Conservation (phyloP, 1,139 yeast genomes). For the Suhomyces taliae region DNA sequence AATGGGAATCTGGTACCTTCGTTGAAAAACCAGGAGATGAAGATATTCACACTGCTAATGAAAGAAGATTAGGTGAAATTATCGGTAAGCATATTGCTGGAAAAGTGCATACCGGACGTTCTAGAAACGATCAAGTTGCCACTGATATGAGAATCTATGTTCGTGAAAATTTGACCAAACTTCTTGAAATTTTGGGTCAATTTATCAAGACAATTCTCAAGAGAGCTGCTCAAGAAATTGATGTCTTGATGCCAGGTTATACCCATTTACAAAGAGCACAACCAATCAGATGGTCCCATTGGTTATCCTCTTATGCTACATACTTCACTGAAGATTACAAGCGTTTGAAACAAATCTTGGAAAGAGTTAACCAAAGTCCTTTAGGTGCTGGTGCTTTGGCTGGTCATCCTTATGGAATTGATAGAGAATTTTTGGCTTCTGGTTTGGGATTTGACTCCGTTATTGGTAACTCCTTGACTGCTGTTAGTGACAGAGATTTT, state of each 20-base stretch:
- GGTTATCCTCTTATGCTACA: slow-evolving; percentile 93
- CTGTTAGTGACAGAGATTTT: slow-evolving; percentile 96
- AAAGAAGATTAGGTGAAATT: slow-evolving; percentile 93
- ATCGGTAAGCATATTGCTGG: slow-evolving; percentile 95
- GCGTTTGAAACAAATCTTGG: slow-evolving; percentile 76
- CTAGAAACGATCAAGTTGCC: slow-evolving; percentile 98
- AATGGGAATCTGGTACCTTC: slow-evolving; percentile 77
- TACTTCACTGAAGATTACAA: slow-evolving; percentile 88
- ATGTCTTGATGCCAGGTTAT: slow-evolving; percentile 96
- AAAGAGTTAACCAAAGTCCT: slow-evolving; percentile 84
- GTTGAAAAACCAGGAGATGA: slow-evolving; percentile 92
- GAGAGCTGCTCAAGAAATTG: slow-evolving; percentile 85
- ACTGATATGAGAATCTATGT: slow-evolving; percentile 96
- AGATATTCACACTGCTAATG: slow-evolving; percentile 98
- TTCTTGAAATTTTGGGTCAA: slow-evolving; percentile 57
- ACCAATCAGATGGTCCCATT: slow-evolving; percentile 98
- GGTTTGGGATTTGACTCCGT: slow-evolving; percentile 79
- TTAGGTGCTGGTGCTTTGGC: slow-evolving; percentile 98
- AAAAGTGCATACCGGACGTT: slow-evolving; percentile 96
- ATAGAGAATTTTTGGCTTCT: slow-evolving; percentile 81
- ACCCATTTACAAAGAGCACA: slow-evolving; percentile 98
- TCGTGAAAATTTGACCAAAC: slow-evolving; percentile 66
- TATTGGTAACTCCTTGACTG: slow-evolving; percentile 92
- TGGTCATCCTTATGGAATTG: slow-evolving; percentile 98
- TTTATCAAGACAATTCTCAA: slow-evolving; percentile 66